Conservation (phyloP, 1,284 basidiomycete species). For the Moesziomyces antarcticus region DNA sequence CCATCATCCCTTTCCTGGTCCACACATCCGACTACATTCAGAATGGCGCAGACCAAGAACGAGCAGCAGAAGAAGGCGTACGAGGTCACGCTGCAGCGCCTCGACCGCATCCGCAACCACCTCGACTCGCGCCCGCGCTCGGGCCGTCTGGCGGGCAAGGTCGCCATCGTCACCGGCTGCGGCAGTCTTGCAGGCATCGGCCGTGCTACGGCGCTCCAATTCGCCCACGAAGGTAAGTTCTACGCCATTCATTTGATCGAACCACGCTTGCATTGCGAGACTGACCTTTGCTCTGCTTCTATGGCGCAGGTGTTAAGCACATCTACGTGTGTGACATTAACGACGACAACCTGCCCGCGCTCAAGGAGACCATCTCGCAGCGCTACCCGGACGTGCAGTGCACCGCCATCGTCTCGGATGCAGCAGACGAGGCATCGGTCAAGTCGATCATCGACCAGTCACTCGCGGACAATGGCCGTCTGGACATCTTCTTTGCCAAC, state of each 20-base stretch:
- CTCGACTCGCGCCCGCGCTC: constrained; percentile 74
- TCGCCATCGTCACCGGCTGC: constrained; percentile 86
- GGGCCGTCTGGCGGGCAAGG: constrained; percentile 78
- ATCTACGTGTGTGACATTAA: constrained; percentile 86
- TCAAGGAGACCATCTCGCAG: constrained; percentile 77
- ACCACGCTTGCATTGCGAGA: neutral
- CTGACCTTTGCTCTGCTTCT: constrained; percentile 6
- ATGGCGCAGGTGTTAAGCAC: constrained; percentile 77
- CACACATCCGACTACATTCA: neutral
- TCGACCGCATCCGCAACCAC: constrained; percentile 79
- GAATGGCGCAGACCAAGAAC: constrained; percentile 30
- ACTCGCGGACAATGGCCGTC: constrained; percentile 80
- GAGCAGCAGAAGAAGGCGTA: constrained; percentile 47
- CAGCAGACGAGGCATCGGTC: constrained; percentile 81
- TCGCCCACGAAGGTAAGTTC: constrained; percentile 55
- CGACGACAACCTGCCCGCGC: constrained; percentile 76
- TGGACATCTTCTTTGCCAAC: constrained; percentile 95
- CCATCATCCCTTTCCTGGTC: neutral
- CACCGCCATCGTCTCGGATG: constrained; percentile 75
- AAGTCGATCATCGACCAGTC: constrained; percentile 77
- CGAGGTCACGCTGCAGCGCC: constrained; percentile 67
- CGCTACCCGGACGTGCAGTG: constrained; percentile 80
- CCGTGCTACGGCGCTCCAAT: constrained; percentile 49
- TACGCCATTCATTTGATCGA: neutral
- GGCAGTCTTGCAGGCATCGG: constrained; percentile 62